Conservation (phyloP, 1,284 basidiomycete genomes). For the Mycena sp. region DNA sequence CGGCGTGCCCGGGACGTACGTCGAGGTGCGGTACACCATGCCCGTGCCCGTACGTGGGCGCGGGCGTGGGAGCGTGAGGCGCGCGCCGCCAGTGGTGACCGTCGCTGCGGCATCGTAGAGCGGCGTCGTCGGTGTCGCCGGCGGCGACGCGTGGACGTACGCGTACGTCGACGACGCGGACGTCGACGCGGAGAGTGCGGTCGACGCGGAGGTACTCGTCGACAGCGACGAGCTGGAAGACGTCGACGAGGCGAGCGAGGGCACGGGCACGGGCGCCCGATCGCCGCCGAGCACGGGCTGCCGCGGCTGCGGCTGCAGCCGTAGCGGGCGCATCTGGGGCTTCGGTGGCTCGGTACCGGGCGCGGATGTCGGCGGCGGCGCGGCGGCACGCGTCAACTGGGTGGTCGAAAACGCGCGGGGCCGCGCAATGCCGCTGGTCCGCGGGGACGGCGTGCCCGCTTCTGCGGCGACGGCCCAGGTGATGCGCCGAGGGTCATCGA, state of each 20-base stretch:
- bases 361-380: background rate
- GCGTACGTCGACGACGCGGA: slow-evolving; percentile 4
- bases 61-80: slow-evolving; percentile 43
- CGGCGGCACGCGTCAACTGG: slow-evolving; percentile 21
- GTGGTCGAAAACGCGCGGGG: slow-evolving; percentile 16
- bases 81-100: too few species aligned
- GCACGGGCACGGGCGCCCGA: slow-evolving; percentile 47
- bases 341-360: background rate
- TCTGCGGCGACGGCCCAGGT: too few species aligned
- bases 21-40: slow-evolving; percentile 64
- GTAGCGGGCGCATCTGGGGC: slow-evolving; percentile 25
- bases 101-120: slow-evolving; percentile 26
- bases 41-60: slow-evolving; percentile 73
- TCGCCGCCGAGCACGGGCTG: slow-evolving; percentile 44
- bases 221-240: slow-evolving; percentile 2
- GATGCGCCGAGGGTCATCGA: too few species aligned
- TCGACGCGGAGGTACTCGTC: slow-evolving; percentile 17
- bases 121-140: slow-evolving; percentile 36
- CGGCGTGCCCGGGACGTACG: background rate
- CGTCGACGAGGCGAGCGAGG: slow-evolving; percentile 16
- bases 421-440: slow-evolving; percentile 20
- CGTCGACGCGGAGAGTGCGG: slow-evolving; percentile 13
- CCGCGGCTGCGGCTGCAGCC: slow-evolving; percentile 22
- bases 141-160: slow-evolving; percentile 17
- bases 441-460: too few species aligned